Conservation (phyloP, 768 basidiomycete genomes). For the Panaeolus cyanescens region DNA sequence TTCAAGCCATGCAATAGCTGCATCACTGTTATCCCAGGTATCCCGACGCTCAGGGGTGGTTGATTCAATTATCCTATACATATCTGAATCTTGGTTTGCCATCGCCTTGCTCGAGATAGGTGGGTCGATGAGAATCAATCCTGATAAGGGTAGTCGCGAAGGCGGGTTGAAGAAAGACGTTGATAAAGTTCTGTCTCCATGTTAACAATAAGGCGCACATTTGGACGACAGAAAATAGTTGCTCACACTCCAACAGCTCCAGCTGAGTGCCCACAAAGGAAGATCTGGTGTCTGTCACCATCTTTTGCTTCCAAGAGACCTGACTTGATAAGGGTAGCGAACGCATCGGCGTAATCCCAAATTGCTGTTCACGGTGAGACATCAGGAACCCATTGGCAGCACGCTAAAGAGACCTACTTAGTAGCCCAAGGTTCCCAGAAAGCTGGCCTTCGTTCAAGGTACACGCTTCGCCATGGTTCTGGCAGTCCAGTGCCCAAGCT, state of each 20-base stretch:
- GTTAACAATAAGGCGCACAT: background rate
- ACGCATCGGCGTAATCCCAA: conserved; percentile 32
- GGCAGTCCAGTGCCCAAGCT: conserved; percentile 38
- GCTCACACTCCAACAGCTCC: conserved; percentile 30
- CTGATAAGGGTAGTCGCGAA: conserved; percentile 22
- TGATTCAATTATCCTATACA: conserved; percentile 24
- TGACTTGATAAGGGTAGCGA: conserved; percentile 25
- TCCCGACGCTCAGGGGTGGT: conserved; percentile 26
- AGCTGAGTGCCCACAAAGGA: conserved; percentile 34
- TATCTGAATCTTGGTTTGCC: conserved; percentile 23
- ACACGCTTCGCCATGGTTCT: conserved; percentile 39
- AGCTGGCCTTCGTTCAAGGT: conserved; percentile 31
- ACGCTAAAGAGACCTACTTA: conserved; percentile 17
- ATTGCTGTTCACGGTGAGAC: conserved; percentile 17
- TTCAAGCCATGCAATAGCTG: conserved; percentile 24
- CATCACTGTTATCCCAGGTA: conserved; percentile 24
- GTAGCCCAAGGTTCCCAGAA: conserved; percentile 14
- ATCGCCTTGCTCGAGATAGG: conserved; percentile 22
- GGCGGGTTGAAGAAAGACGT: conserved; percentile 29
- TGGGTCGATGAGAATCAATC: conserved; percentile 27
- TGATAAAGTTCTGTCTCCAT: conserved; percentile 18
- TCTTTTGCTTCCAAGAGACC: conserved; percentile 23
- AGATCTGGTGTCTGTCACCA: conserved; percentile 21
- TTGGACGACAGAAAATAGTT: background rate
- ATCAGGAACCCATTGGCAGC: background rate